These are phyloP conservation scores for Lachancea mirantina DNA, from an alignment of 805 yeast genomes.

Conservation along the genomic window DNA sequence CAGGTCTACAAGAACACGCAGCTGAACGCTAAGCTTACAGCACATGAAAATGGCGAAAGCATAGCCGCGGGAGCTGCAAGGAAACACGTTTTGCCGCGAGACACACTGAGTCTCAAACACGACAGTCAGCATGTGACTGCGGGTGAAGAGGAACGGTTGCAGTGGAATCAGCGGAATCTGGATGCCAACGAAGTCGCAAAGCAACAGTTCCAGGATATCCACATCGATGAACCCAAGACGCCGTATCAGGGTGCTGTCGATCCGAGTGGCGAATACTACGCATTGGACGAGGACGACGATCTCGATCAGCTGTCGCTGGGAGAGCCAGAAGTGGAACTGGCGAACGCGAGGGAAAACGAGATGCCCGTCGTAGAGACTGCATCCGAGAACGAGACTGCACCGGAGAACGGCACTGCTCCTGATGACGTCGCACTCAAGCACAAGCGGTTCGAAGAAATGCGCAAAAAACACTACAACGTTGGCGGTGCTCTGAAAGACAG, in stretches of 20 bases:
- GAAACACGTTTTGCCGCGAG: slow-evolving; percentile 26
- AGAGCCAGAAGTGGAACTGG: slow-evolving; percentile 41
- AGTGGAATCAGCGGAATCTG: slow-evolving; percentile 83
- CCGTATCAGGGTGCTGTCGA: slow-evolving; percentile 89
- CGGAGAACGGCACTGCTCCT: slow-evolving; percentile 16
- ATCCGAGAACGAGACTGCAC: slow-evolving; percentile 32
- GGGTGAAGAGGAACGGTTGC: slow-evolving; percentile 40
- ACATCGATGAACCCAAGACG: slow-evolving; percentile 89
- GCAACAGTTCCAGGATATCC: slow-evolving; percentile 45
- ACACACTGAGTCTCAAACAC: slow-evolving; percentile 25
- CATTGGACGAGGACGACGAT: slow-evolving; percentile 57
- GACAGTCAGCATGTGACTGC: slow-evolving; percentile 13
- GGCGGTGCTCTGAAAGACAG: slow-evolving; percentile 34
- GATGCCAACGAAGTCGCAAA: slow-evolving; percentile 57
- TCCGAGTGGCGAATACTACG: slow-evolving; percentile 73
- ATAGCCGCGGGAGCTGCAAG: slow-evolving; percentile 7
- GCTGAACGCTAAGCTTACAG: slow-evolving; percentile 53
- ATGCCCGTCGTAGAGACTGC: slow-evolving; percentile 20
- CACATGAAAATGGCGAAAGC: slow-evolving; percentile 6
- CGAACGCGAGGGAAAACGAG: slow-evolving; percentile 4
- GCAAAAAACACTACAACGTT: slow-evolving; percentile 74
- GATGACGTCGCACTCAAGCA: slow-evolving; percentile 55
- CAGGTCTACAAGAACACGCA: slow-evolving; percentile 76
- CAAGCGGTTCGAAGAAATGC: slow-evolving; percentile 62
- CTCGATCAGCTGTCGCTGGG: slow-evolving; percentile 52